These are phyloP conservation scores for Setaria viridis DNA, from an alignment of 202 grass and related monocot genomes.

Conservation along the genomic window DNA sequence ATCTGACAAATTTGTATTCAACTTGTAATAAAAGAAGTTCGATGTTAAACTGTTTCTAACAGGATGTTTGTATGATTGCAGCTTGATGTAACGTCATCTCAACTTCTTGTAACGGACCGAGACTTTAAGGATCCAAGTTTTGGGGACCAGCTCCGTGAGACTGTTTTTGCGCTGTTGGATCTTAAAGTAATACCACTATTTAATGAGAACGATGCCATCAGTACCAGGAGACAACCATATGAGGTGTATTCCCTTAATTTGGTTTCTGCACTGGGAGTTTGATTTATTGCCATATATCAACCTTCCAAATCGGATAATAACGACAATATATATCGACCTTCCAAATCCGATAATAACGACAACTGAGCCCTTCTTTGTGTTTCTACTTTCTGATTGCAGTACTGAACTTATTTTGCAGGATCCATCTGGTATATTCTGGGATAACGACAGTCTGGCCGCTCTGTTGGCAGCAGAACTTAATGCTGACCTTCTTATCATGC, in stretches of 20 bases:
- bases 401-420: constrained; percentile 64
- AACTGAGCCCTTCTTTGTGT: neutral
- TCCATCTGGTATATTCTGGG: constrained; percentile 97
- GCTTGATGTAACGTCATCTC: constrained; percentile 95
- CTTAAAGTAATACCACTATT: constrained; percentile 89
- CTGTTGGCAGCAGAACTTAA: constrained; percentile 81
- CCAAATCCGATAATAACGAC: neutral
- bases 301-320: neutral
- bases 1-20: constrained; percentile 2
- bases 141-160: constrained; percentile 78
- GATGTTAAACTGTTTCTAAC: neutral
- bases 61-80: constrained; percentile 35
- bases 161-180: constrained; percentile 69
- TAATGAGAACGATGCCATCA: constrained; percentile 99
- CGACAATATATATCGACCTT: too few relatives aligned
- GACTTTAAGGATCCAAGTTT: constrained; percentile 88
- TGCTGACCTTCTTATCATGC: constrained; percentile 89
- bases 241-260: constrained; percentile 63
- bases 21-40: neutral
- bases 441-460: constrained; percentile 93
- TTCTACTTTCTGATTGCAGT: constrained; percentile 27
- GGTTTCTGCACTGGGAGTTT: neutral
- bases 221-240: constrained; percentile 80
- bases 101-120: constrained; percentile 94
- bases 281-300: neutral